These are phyloP conservation scores for Phragmites australis DNA, from an alignment of 176 grass and related monocot genomes.

Conservation along the genomic window DNA sequence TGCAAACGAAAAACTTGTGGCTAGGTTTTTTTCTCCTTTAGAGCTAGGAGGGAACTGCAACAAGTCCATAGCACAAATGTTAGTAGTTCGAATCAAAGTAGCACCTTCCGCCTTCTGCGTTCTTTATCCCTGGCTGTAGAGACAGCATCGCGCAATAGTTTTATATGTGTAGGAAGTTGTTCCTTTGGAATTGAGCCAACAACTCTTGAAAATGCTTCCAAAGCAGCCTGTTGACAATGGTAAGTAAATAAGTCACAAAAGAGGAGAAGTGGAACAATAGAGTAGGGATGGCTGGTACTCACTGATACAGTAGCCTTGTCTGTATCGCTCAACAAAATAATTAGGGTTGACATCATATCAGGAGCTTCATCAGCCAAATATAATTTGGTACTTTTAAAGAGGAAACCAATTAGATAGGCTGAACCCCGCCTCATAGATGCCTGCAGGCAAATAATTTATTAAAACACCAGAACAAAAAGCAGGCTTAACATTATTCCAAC, in stretches of 20 bases:
- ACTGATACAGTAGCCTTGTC: slow-evolving; percentile 84
- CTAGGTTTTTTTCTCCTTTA: background rate
- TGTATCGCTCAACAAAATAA: slow-evolving; percentile 84
- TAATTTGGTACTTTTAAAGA: slow-evolving; percentile 91
- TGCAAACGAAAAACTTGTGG: slow-evolving; percentile 16
- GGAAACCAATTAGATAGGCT: slow-evolving; percentile 84
- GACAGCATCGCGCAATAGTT: slow-evolving; percentile 90
- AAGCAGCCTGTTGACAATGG: slow-evolving; percentile 66
- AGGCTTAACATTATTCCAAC: slow-evolving; percentile 12
- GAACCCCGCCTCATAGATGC: slow-evolving; percentile 85
- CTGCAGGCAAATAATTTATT: slow-evolving; percentile 45
- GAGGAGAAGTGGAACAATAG: slow-evolving; percentile 28
- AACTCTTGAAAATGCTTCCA: slow-evolving; percentile 94
- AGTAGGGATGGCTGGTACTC: slow-evolving; percentile 38
- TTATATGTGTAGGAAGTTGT: slow-evolving; percentile 83
- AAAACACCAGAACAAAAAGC: slow-evolving; percentile 4
- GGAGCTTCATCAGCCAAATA: slow-evolving; percentile 90
- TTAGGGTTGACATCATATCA: slow-evolving; percentile 80
- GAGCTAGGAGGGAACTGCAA: background rate
- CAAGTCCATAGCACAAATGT: slow-evolving; percentile 14
- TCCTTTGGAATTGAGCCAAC: slow-evolving; percentile 87
- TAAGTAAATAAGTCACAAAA: slow-evolving; percentile 28
- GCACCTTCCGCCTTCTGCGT: slow-evolving; percentile 86
- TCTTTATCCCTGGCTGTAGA: slow-evolving; percentile 98
- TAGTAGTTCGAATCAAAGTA: slow-evolving; percentile 18